Percentiles rank a stretch among this genome's conserved stretches.
Evolutionary conservation across 1,139 yeast species (phyloP).

Genomic region (Pichia sp.): DNA sequence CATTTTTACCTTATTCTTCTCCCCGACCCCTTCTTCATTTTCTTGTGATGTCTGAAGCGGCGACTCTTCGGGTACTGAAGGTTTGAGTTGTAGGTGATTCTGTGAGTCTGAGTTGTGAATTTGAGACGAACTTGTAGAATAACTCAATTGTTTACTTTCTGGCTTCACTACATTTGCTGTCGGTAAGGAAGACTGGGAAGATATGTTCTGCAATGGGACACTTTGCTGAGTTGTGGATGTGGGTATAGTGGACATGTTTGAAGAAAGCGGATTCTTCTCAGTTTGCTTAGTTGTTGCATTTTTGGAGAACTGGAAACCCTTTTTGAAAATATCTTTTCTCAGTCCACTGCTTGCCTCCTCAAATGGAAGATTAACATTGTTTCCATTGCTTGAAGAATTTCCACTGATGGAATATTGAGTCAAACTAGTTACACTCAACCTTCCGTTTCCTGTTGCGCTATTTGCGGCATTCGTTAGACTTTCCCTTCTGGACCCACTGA

Average conservation of each 20-base stretch:
- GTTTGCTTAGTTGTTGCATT: slow-evolving; percentile 2
- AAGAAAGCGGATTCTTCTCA: too few species aligned
- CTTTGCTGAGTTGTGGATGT: too few species aligned
- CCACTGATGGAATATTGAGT: slow-evolving; percentile 8
- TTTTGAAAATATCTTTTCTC: slow-evolving; percentile 13
- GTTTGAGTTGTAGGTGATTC: too few species aligned
- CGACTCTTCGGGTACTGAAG: too few species aligned
- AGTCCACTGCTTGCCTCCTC: slow-evolving; percentile 1
- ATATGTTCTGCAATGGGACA: too few species aligned
- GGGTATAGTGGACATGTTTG: too few species aligned
- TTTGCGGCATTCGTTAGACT: background rate
- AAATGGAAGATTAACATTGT: background rate
- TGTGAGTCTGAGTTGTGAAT: too few species aligned
- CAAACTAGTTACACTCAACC: slow-evolving; percentile 11
- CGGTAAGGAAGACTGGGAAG: too few species aligned
- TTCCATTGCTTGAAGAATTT: background rate
- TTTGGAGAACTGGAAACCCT: slow-evolving; percentile 9
- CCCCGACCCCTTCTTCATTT: background rate
- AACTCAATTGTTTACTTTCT: too few species aligned
- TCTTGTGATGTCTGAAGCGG: background rate
- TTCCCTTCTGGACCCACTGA: background rate
- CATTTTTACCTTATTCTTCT: slow-evolving; percentile 5
- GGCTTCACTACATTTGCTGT: too few species aligned
- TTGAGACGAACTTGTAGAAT: too few species aligned
- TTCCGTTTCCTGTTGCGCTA: slow-evolving; percentile 1